These are phyloP conservation scores for Cytospora leucostoma DNA, from an alignment of 2,329 filamentous ascomycete genomes.

Conservation along the genomic window DNA sequence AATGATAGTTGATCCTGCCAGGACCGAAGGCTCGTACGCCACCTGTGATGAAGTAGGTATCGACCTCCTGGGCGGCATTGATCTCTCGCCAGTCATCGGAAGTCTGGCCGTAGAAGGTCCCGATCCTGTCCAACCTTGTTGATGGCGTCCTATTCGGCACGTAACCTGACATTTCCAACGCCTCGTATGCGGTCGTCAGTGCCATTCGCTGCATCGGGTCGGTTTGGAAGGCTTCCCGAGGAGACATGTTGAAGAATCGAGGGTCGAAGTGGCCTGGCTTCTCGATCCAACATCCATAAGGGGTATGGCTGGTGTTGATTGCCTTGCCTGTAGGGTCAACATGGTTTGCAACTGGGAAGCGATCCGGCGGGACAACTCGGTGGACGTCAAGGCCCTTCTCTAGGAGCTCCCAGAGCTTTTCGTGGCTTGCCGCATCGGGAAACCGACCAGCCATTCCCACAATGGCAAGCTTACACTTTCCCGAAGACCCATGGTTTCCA, in stretches of 20 bases:
- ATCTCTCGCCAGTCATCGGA: constrained; percentile 78
- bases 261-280: constrained; percentile 77
- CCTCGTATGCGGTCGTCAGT: constrained; percentile 76
- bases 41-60: constrained; percentile 54
- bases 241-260: constrained; percentile 87
- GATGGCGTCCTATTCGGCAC: constrained; percentile 73
- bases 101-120: constrained; percentile 74
- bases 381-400: constrained; percentile 76
- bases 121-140: constrained; percentile 63
- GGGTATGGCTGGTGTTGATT: constrained; percentile 76
- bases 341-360: constrained; percentile 74
- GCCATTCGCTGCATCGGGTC: constrained; percentile 81
- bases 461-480: constrained; percentile 74
- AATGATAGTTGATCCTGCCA: constrained; percentile 73
- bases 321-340: constrained; percentile 70
- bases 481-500: constrained; percentile 49
- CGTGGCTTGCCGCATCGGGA: constrained; percentile 69
- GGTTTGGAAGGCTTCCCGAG: constrained; percentile 75
- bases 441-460: constrained; percentile 81
- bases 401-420: constrained; percentile 74
- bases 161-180: constrained; percentile 78
- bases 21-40: constrained; percentile 45
- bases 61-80: constrained; percentile 70
- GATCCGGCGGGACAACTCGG: constrained; percentile 64
- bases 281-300: constrained; percentile 73